Evolutionary conservation across 2,329 filamentous ascomycete genomes (phyloP), one percentile per base, ranked within the genome.

Genomic region (Hortaea werneckii): DNA sequence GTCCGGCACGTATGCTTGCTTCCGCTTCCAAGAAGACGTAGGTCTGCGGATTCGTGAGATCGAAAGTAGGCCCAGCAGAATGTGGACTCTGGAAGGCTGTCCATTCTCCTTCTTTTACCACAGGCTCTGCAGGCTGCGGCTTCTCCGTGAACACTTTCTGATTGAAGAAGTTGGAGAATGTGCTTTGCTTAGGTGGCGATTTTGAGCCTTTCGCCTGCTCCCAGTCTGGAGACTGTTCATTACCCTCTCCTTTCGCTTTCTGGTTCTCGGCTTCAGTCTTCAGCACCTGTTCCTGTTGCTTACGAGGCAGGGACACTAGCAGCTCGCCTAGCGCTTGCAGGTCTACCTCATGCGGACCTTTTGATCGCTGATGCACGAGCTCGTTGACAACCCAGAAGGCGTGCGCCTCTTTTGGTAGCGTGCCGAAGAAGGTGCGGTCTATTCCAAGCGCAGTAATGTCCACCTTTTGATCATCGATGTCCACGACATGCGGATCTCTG

Each of bases 371-470:
- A n/a, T 39, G 13, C 8, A 44, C 37, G 8, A 41, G 40, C 40
- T 41, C 28, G 8, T 20, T 9, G 6, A 28, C 37, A 10, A 39
- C 13, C 28, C 40, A 41, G 40, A 13, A 11, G 13, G 13, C 9
- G 10, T 39, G 37, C 20, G 13, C 37, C 50, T 98, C 94, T 57
- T 98, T 92, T 0, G 92, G 92, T n/a, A 98, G 71, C n/a, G 90
- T 94, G 48, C 92, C 87, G 5, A 98, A 78, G 65, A 95, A 98
- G 46, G 94, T 88, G 11, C 85, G 79, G 61, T 98, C 94, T 56
- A 98, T 98, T 41, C 90, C 89, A 51, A 98, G 76, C 50, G 87
- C 86, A 0, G 92, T 98, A 42, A 98, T 92, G 63, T 98, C 92
- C 43, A 94, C 79, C 58, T 92, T 26, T 20, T 39, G 10, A n/a